Evolutionary conservation across 2,329 filamentous ascomycete genomes (phyloP).

Genomic region (Pseudogymnoascus sp.): DNA sequence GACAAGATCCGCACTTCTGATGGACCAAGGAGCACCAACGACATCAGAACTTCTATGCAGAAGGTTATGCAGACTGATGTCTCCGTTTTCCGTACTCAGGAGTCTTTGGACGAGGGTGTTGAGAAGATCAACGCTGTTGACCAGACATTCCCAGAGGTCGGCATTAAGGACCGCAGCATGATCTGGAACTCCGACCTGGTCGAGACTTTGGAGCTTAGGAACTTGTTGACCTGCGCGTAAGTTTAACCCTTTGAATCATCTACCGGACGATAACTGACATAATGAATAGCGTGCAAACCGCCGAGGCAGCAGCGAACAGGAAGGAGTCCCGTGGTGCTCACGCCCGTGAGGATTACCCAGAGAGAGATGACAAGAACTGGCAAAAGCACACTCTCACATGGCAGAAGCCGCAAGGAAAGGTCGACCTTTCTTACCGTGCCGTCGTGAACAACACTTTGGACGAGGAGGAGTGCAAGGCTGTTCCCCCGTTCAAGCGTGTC

Average conservation of each 20-base stretch:
- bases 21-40: constrained; percentile 78
- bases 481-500: constrained; percentile 92
- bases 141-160: constrained; percentile 68
- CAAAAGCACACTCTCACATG: constrained; percentile 98
- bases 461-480: constrained; percentile 90
- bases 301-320: constrained; percentile 78
- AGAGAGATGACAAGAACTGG: constrained; percentile 92
- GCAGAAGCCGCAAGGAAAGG: constrained; percentile 90
- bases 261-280: constrained; percentile 17
- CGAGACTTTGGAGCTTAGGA: constrained; percentile 90
- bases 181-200: constrained; percentile 99
- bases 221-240: constrained; percentile 92
- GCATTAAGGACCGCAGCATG: constrained; percentile 98
- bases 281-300: constrained; percentile 68
- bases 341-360: constrained; percentile 91
- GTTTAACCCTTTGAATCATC: constrained; percentile 27
- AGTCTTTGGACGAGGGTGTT: constrained; percentile 89
- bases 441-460: constrained; percentile 81
- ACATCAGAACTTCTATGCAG: constrained; percentile 88
- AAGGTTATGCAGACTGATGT: constrained; percentile 98
- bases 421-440: constrained; percentile 76
- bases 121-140: constrained; percentile 81
- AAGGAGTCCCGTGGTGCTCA: constrained; percentile 97
- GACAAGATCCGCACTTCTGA: constrained; percentile 78
- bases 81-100: constrained; percentile 90